These are phyloP conservation scores for Trichophyton schoenleinii DNA, from an alignment of 2,329 filamentous ascomycete species.

Conservation along the genomic window DNA sequence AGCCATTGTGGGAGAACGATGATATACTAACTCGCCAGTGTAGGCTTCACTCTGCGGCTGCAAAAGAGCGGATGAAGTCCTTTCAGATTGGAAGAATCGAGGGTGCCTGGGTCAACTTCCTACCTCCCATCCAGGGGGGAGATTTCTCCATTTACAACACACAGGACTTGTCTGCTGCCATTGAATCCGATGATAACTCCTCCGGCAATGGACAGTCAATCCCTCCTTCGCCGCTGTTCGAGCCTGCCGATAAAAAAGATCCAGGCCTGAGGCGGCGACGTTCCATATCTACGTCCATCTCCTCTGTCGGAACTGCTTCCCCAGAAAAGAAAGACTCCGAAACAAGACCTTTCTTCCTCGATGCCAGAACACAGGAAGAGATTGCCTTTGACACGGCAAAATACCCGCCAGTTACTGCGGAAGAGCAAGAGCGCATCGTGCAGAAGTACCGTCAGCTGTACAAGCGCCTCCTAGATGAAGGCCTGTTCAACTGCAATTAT, in stretches of 20 bases:
- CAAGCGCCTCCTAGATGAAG: slow-evolving; percentile 56
- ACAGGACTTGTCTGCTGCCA: neutral
- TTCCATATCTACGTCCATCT: slow-evolving; percentile 20
- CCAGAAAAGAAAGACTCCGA: slow-evolving; percentile 10
- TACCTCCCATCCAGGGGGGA: slow-evolving; percentile 85
- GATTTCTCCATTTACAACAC: slow-evolving; percentile 48
- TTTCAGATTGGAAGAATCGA: slow-evolving; percentile 76
- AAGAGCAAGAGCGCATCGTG: slow-evolving; percentile 63
- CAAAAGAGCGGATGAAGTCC: slow-evolving; percentile 60
- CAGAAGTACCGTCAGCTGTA: slow-evolving; percentile 70
- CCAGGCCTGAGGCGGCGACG: slow-evolving; percentile 24
- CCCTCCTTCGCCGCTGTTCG: slow-evolving; percentile 47
- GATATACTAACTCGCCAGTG: neutral
- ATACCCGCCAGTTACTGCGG: slow-evolving; percentile 65
- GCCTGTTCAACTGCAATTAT: slow-evolving; percentile 77
- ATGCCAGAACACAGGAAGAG: slow-evolving; percentile 60
- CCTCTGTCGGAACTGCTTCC: slow-evolving; percentile 17
- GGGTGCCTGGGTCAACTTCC: slow-evolving; percentile 73
- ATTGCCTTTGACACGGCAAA: slow-evolving; percentile 63
- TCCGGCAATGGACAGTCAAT: slow-evolving; percentile 45
- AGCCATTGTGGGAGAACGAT: neutral
- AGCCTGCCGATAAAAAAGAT: slow-evolving; percentile 35
- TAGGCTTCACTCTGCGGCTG: slow-evolving; percentile 71
- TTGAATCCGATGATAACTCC: slow-evolving; percentile 22
- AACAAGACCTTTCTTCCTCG: slow-evolving; percentile 50